Base-by-base conservation (phyloP, 2,329 filamentous ascomycete genomes). In the Hymenoscyphus fructigenus region DNA sequence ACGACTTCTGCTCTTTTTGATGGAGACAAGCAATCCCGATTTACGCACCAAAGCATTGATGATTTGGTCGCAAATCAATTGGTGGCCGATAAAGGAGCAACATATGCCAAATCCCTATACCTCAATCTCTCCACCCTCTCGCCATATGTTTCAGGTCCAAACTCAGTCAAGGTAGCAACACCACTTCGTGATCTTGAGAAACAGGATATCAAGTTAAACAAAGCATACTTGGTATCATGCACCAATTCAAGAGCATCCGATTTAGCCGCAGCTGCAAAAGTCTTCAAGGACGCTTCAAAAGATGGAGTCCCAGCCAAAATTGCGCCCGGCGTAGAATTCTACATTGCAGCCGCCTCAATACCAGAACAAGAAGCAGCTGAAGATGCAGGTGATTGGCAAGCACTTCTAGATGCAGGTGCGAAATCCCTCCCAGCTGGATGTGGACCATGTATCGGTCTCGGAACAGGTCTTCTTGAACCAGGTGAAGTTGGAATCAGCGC, bases 401-500 rank as follows among this genome's bases (percentile, higher is more conserved):
- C 85, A 1, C 82, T 97, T 20, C 75, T 96, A 0, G 88, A 92
- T 9, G 92, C 93, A 20, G 93, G 93, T n/a, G 92, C 91, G 0
- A 78, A 86, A 62, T 78, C 84, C 0, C 81, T 96, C 0, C 90
- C 90, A 0, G 82, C 91, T 7, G 90, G 90, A 0, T 97, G 93
- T 69, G 92, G 88, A 0, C 89, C 91, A 0, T 97, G 94, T 74
- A 97, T 98, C 67, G 93, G 93, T 7, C 84, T 96, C 0, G 92
- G 90, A 9, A 75, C 73, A 0, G 93, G 93, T 44, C 82, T 97
- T 0, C 83, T 97, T 0, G 89, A 97, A 76, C 84, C 86, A 1
- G 92, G 91, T n/a, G 93, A 97, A 79, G 88, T 93, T 10, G 93
- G 93, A 26, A 93, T 97, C 70, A 88, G 84, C 66, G 91, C 92